A percentile compares a stretch with the other conserved stretches of the same genome.
phyloP scores from a whole-genome alignment of 176 grass and related monocot species.

The Phoenix roebelenii region DNA sequence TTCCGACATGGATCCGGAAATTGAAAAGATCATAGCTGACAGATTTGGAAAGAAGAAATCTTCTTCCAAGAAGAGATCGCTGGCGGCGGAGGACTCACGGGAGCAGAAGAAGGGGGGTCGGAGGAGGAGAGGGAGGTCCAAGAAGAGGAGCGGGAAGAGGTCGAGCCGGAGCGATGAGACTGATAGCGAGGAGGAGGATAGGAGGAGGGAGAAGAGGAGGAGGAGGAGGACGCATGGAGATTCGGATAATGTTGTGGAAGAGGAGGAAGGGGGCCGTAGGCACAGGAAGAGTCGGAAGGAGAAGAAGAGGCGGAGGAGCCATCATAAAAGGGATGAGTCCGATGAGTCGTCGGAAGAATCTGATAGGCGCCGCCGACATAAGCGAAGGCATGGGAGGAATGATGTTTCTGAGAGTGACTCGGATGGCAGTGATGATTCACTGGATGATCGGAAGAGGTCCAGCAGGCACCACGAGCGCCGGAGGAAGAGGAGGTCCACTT shows the following conservation, averaged over 20 bases:
- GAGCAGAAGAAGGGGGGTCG: conserved; percentile 15
- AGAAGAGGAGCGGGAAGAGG: conserved; percentile 26
- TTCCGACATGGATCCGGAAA: conserved; percentile 55
- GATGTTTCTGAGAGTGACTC: conserved; percentile 35
- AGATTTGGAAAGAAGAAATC: conserved; percentile 30
- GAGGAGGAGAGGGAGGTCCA: conserved; percentile 36
- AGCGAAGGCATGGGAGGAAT: conserved; percentile 30
- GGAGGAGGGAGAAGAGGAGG: conserved; percentile 27
- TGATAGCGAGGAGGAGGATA: conserved; percentile 32
- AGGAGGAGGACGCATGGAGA: conserved; percentile 16
- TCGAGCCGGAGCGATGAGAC: conserved; percentile 5
- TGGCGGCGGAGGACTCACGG: conserved; percentile 14
- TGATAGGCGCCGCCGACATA: conserved; percentile 28
- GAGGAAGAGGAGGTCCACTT: conserved; percentile 7
- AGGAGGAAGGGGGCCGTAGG: conserved; percentile 30
- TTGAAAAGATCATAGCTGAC: conserved; percentile 68
- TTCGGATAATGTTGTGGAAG: conserved; percentile 25
- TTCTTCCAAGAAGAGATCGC: conserved; percentile 22
- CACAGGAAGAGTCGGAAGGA: conserved; percentile 74
- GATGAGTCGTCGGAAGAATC: conserved; percentile 33
- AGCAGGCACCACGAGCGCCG: conserved; percentile 11
- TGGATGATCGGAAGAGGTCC: conserved; percentile 29
- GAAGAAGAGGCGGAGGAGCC: conserved; percentile 62
- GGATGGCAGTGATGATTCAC: conserved; percentile 22
- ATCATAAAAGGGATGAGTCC: conserved; percentile 27